Percentiles rank a stretch among this genome's conserved stretches.
Conservation (phyloP, 345 rosid species). For the Eucalyptus virginea region DNA sequence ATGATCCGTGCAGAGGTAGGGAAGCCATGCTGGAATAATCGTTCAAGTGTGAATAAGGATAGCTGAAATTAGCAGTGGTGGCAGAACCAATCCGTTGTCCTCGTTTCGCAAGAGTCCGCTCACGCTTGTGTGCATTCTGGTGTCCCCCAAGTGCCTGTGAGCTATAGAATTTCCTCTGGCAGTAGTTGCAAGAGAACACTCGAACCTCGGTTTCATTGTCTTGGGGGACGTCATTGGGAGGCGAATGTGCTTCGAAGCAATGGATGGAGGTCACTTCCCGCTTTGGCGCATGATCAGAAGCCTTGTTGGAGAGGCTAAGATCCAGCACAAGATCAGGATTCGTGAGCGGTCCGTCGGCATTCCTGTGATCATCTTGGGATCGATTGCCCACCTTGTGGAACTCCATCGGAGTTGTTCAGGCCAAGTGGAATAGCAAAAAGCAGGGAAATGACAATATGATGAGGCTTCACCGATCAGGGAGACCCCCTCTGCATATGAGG, state of each 20-base stretch:
- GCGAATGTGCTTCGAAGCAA: not conserved
- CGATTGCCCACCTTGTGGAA: not conserved
- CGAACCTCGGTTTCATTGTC: slow-evolving; percentile 35
- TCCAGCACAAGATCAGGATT: slow-evolving; percentile 33
- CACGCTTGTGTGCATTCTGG: slow-evolving; percentile 91
- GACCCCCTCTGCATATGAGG: not conserved
- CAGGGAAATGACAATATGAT: not conserved
- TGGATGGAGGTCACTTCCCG: not conserved
- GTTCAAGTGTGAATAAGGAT: not conserved
- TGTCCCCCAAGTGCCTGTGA: slow-evolving; percentile 97
- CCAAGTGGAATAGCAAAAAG: not conserved
- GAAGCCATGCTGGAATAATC: slow-evolving; percentile 59
- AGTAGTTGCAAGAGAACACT: slow-evolving; percentile 78
- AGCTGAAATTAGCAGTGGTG: not conserved
- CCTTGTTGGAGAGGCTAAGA: slow-evolving; percentile 39
- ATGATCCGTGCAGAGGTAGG: slow-evolving; percentile 63
- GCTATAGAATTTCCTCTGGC: slow-evolving; percentile 89
- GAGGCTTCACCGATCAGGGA: not conserved
- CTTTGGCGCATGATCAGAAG: not conserved
- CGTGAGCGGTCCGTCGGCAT: not conserved
- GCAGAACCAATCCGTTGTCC: slow-evolving; percentile 27
- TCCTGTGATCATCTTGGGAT: not conserved
- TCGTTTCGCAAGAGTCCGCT: slow-evolving; percentile 76
- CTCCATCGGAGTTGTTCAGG: not conserved
- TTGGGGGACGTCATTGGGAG: not conserved